These are phyloP conservation scores for Solanum piurae DNA, from an alignment of 257 asterid genomes.

Conservation along the genomic window DNA sequence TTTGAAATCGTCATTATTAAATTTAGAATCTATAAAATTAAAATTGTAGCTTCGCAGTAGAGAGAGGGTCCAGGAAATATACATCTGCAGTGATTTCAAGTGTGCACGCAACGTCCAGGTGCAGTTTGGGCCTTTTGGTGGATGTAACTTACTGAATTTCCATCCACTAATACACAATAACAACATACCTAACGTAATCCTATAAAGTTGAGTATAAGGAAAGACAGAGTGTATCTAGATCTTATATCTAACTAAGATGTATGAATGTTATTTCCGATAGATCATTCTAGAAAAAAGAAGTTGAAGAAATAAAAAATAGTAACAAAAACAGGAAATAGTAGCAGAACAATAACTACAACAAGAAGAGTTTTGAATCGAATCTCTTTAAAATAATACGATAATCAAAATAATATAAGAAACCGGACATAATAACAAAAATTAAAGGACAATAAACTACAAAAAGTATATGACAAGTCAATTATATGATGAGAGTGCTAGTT, in stretches of 20 bases:
- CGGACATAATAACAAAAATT: neutral
- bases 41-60: too few species aligned
- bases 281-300: neutral
- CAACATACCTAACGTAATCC: neutral
- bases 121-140: neutral
- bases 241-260: neutral
- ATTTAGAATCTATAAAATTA: too few species aligned
- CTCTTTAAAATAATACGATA: neutral
- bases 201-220: neutral
- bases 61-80: neutral
- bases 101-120: neutral
- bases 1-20: neutral
- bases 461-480: neutral
- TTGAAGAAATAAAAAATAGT: neutral
- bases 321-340: neutral
- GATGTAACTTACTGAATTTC: neutral
- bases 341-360: neutral
- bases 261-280: neutral
- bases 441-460: neutral
- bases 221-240: fast-evolving
- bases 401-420: neutral
- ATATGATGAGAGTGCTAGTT: neutral
- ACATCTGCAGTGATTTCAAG: neutral
- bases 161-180: neutral
- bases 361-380: too few species aligned